Evolutionary conservation across 2,329 filamentous ascomycete species (phyloP), one percentile per base, ranked within the genome.

Genomic region (Scorias spongiosa): DNA sequence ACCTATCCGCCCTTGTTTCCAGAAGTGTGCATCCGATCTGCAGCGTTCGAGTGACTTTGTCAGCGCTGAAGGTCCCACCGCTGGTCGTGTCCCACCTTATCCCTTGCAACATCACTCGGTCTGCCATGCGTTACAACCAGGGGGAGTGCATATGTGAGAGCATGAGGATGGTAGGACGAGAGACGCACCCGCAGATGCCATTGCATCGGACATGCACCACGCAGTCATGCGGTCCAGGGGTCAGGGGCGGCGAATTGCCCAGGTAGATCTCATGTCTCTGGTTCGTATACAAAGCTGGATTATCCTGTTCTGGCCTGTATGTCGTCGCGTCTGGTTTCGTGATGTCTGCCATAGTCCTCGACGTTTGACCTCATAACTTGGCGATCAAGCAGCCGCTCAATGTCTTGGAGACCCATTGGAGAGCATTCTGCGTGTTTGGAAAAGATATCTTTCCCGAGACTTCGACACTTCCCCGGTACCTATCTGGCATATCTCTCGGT

Each of bases 81-180:
- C 20, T 26, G 67, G 45, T 71, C 68, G 18, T 71, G 64, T 20
- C 67, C 66, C 2, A 71, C 65, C 0, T 60, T 55, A 48, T 69
- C 65, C 42, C 79, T 78, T 29, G 72, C 65, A 45, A 69, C 68
- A 18, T 81, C 61, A 1, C 61, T 60, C 26, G 64, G 20, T 26
- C 3, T 71, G 26, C 80, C 75, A 20, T 62, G 64, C 9, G 70
- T 47, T 37, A 14, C 34, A 62, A 29, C 79, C 79, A 34, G 80
- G 6, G 78, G 72, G 2, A 78, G 80, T 60, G 83, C 80, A 54
- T 84, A 80, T 49, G 80, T 80, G 5, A 77, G 66, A 43, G 80
- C 77, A 2, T 81, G 66, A 1, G 70, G 66, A 1, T 55, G 60
- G 2, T 59, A 70, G 51, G 28, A 67, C 47, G 37, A 68, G 68